Evolutionary conservation across 2,329 filamentous ascomycete species (phyloP).

Genomic region (Colletotrichum australisinense): DNA sequence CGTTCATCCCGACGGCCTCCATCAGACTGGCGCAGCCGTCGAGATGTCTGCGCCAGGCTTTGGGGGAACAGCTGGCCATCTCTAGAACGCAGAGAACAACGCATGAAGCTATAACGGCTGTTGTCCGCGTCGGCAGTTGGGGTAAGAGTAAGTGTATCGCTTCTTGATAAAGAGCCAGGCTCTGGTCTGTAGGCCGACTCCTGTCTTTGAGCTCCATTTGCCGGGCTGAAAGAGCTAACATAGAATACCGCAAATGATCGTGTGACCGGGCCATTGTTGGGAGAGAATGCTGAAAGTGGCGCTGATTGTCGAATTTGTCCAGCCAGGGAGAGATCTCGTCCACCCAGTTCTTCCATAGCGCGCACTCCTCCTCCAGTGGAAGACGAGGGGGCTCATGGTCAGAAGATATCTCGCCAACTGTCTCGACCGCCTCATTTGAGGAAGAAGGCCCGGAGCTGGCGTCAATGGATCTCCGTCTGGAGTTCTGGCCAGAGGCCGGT

Average conservation of each 20-base stretch:
- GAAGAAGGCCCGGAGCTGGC: conserved; percentile 9
- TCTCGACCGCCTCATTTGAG: conserved; percentile 6
- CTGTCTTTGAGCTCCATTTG: conserved; percentile 62
- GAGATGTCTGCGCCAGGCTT: conserved; percentile 66
- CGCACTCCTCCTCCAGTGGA: conserved; percentile 45
- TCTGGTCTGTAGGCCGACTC: conserved; percentile 57
- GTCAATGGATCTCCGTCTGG: conserved; percentile 14
- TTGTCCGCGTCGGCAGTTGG: conserved; percentile 46
- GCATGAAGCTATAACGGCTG: conserved; percentile 49
- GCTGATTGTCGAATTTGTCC: conserved; percentile 67
- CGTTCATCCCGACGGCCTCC: conserved; percentile 62
- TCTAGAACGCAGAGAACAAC: conserved; percentile 53
- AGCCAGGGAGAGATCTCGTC: conserved; percentile 58
- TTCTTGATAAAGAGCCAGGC: conserved; percentile 66
- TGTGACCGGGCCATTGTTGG: conserved; percentile 60
- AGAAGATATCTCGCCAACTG: conserved; percentile 15
- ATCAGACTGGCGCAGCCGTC: conserved; percentile 69
- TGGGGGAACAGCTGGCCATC: conserved; percentile 54
- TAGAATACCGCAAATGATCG: conserved; percentile 60
- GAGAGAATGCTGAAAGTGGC: conserved; percentile 63
- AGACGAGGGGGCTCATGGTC: conserved; percentile 33
- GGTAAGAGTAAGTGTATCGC: conserved; percentile 57
- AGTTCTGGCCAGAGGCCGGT: conserved; percentile 10
- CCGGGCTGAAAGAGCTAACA: conserved; percentile 66
- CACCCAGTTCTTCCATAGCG: conserved; percentile 55